Evolutionary conservation across 2,329 filamentous ascomycete species (phyloP).

Genomic region (Xylariaceae sp.): DNA sequence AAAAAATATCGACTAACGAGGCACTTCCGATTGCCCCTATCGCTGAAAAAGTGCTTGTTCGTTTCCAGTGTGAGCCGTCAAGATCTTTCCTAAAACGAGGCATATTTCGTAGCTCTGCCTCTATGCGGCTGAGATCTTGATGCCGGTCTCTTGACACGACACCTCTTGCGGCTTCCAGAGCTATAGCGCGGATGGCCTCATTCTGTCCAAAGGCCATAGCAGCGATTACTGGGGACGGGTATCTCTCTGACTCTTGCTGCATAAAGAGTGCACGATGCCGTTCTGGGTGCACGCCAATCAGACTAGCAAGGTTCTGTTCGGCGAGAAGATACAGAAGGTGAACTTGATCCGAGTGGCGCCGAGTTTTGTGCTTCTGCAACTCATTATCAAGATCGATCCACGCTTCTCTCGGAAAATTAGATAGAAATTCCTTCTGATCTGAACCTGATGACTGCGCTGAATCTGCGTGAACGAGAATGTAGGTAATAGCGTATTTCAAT

Average conservation of each 20-base stretch:
- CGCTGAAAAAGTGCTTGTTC: neutral
- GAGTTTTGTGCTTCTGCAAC: constrained; percentile 11
- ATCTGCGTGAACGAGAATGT: constrained; percentile 50
- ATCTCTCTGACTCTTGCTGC: neutral
- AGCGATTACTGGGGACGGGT: constrained; percentile 9
- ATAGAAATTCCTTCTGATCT: constrained; percentile 18
- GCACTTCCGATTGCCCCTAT: neutral
- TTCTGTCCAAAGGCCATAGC: constrained; percentile 18
- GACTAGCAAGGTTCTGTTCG: constrained; percentile 13
- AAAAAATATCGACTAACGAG: neutral
- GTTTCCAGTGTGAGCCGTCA: neutral
- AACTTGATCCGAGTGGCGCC: constrained; percentile 8
- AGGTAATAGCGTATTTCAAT: constrained; percentile 50
- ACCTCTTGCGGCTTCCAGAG: neutral
- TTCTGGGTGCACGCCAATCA: constrained; percentile 14
- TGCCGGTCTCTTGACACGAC: neutral
- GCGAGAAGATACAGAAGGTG: constrained; percentile 28
- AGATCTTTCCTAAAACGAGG: neutral
- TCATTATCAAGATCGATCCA: constrained; percentile 23
- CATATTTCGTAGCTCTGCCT: constrained; percentile 4
- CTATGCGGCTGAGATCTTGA: neutral
- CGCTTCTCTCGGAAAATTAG: neutral
- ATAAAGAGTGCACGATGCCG: neutral
- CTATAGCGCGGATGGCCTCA: constrained; percentile 7
- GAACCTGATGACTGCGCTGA: constrained; percentile 3